Evolutionary conservation across 371 early-diverging fungal species (phyloP), one percentile per base, ranked within the genome.

Genomic region (Zopfochytrium polystomum): DNA sequence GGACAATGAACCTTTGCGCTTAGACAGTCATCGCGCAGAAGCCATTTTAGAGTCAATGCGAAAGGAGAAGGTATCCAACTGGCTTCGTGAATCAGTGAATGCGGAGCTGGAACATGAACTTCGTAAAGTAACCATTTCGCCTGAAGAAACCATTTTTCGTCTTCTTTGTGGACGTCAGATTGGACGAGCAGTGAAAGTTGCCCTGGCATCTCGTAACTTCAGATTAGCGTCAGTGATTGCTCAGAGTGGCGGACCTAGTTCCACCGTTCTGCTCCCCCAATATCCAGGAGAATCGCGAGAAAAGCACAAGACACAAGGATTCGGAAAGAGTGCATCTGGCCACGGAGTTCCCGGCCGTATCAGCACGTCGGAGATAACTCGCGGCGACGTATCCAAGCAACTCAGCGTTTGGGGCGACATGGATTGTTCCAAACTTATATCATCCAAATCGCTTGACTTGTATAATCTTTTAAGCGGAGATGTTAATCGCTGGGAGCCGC

Each of bases 171-270:
- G 73, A 2, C 61, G 82, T 42, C 60, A 81, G 60, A 66, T 85
- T 1, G 80, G 73, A 0, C 66, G 71, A 3, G 90, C 91, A 0
- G 76, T 83, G n/a, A 62, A 77, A 32, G 75, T 73, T 4, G 82
- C 88, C 1, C 61, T 84, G 0, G 61, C 71, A 26, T 66, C 75
- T 26, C 64, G 78, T 23, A 78, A 90, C 67, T 81, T 80, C 53
- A 77, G 82, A 0, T 72, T 90, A 38, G 88, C 90, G 1, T 84
- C 87, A 9, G 68, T 90, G 20, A 53, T 91, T 18, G 62, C 86
- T 1, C 90, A 90, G 66, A 55, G 82, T 2, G 84, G 82, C 46
- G 83, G 74, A 15, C 81, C 78, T 43, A 81, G 79, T 60, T 31
- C 45, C 42, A 73, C 50, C 1, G 68, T 69, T 29, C 25, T 46